Conservation (phyloP, 306 rosid genomes). For the Astragalus glycyphyllos region DNA sequence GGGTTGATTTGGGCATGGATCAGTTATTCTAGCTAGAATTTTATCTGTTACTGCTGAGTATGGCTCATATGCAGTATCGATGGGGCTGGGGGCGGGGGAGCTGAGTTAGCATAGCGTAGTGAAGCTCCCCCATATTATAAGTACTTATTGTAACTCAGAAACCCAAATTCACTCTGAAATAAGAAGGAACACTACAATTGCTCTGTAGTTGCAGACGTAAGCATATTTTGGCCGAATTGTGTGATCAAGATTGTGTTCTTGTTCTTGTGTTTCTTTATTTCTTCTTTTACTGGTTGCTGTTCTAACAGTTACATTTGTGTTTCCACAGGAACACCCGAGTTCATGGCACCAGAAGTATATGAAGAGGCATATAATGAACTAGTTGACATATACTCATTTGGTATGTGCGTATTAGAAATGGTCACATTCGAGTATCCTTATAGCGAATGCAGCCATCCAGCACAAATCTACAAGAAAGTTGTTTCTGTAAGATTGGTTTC, state of each 20-base stretch:
- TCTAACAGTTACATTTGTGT: neutral
- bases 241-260: too few relatives aligned
- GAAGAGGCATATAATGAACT: slow-evolving; percentile 91
- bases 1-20: slow-evolving; percentile 36
- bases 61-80: too few relatives aligned
- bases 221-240: too few relatives aligned
- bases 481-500: slow-evolving; percentile 74
- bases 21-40: slow-evolving; percentile 23
- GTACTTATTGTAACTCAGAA: too few relatives aligned
- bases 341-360: slow-evolving; percentile 99
- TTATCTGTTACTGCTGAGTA: slow-evolving; percentile 21
- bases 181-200: too few relatives aligned
- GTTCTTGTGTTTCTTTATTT: too few relatives aligned
- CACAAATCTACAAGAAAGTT: slow-evolving; percentile 97
- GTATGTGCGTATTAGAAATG: slow-evolving; percentile 97
- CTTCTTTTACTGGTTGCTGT: too few relatives aligned
- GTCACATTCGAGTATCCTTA: slow-evolving; percentile 95
- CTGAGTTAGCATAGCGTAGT: too few relatives aligned
- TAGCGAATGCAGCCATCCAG: slow-evolving; percentile 94
- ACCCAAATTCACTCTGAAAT: too few relatives aligned
- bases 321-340: slow-evolving; percentile 87
- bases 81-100: too few relatives aligned
- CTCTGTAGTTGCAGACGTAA: too few relatives aligned
- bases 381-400: slow-evolving; percentile 95
- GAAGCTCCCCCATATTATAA: too few relatives aligned